These are phyloP conservation scores for Ceriops decandra DNA, from an alignment of 345 rosid species.

Conservation along the genomic window DNA sequence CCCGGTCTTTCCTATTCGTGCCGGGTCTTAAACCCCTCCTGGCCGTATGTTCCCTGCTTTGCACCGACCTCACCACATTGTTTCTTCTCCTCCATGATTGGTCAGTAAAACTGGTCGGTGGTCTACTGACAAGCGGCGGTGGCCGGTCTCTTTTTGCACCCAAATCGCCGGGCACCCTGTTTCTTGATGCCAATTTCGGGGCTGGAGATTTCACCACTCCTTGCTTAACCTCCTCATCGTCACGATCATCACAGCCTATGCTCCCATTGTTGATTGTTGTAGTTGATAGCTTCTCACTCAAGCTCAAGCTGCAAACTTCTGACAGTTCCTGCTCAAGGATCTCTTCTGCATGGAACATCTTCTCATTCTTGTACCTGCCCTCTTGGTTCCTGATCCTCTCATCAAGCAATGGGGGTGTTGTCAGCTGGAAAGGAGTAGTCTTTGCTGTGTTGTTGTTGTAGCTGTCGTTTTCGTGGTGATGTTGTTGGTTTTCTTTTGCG, in stretches of 20 bases:
- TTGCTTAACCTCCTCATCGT: constrained; percentile 34
- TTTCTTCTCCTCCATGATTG: constrained; percentile 50
- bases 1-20: constrained; percentile 46
- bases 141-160: constrained; percentile 20
- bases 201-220: constrained; percentile 51
- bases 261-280: constrained; percentile 33
- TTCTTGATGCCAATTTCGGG: constrained; percentile 29
- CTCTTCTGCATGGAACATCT: constrained; percentile 24
- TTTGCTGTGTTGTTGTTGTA: constrained; percentile 9
- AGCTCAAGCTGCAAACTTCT: constrained; percentile 56
- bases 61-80: constrained; percentile 33
- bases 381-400: constrained; percentile 22
- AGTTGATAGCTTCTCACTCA: constrained; percentile 63
- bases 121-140: constrained; percentile 27
- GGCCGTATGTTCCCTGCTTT: constrained; percentile 23
- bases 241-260: constrained; percentile 29
- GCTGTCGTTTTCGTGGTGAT: constrained; percentile 8
- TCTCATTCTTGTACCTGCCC: constrained; percentile 9
- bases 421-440: neutral
- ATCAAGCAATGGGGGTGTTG: neutral
- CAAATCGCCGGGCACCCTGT: constrained; percentile 20
- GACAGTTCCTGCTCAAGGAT: constrained; percentile 47
- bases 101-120: constrained; percentile 49
- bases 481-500: neutral
- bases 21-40: constrained; percentile 33